These are phyloP conservation scores for Globisporangium echinulatum DNA, from an alignment of 352 stramenopile species.

Conservation along the genomic window DNA sequence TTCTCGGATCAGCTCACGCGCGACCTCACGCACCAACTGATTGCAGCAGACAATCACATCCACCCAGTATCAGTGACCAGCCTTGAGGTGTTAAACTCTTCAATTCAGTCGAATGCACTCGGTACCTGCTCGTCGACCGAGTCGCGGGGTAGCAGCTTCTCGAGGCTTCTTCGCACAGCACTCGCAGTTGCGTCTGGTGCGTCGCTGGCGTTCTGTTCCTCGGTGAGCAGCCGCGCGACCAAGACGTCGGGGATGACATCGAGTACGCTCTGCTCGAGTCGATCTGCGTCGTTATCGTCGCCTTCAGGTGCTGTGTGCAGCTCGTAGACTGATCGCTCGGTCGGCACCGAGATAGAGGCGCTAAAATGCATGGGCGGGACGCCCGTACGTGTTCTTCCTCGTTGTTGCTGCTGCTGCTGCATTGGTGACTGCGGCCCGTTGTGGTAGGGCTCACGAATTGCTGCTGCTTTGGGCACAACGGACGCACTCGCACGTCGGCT, in stretches of 20 bases:
- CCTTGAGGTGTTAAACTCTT: no score
- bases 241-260: constrained; percentile 12
- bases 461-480: neutral
- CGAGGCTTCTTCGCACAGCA: constrained; percentile 27
- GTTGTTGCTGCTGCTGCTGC: constrained; percentile 1
- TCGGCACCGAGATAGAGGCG: neutral
- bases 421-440: neutral
- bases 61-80: neutral
- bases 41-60: neutral
- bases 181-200: neutral
- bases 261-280: constrained; percentile 23
- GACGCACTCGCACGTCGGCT: constrained; percentile 5
- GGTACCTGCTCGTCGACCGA: constrained; percentile 23
- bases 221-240: constrained; percentile 22
- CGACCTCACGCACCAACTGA: constrained; percentile 26
- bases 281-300: constrained; percentile 1
- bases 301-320: neutral
- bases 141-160: constrained; percentile 21
- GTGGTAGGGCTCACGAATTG: neutral
- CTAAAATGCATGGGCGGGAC: neutral
- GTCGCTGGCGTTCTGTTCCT: neutral
- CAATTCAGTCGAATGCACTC: neutral
- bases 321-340: constrained; percentile 1
- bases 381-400: neutral
- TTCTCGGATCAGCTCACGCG: constrained; percentile 28